These are phyloP conservation scores for Echria macrotheca DNA, from an alignment of 495 filamentous ascomycete species.

Conservation along the genomic window DNA sequence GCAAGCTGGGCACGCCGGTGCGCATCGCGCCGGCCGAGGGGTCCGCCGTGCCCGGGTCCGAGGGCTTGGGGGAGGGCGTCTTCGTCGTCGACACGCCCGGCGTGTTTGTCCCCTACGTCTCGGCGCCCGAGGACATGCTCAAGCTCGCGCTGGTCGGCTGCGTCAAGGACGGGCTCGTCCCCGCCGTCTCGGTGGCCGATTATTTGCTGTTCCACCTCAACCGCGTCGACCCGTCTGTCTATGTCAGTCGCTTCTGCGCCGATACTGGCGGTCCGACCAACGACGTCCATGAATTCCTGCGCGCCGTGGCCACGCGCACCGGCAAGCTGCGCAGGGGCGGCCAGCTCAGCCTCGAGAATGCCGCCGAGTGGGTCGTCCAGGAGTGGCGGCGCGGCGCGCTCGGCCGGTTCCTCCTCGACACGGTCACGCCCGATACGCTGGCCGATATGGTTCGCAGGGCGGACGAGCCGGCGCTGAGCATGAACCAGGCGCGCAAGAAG, in stretches of 20 bases:
- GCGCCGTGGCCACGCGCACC: slow-evolving; percentile 60
- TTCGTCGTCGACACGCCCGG: slow-evolving; percentile 58
- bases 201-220: slow-evolving; percentile 87
- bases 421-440: slow-evolving; percentile 56
- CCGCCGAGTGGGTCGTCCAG: slow-evolving; percentile 79
- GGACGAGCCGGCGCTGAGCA: slow-evolving; percentile 31
- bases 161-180: slow-evolving; percentile 82
- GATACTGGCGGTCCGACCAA: slow-evolving; percentile 71
- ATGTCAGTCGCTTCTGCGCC: slow-evolving; percentile 50
- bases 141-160: slow-evolving; percentile 85
- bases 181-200: slow-evolving; percentile 70
- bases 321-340: slow-evolving; percentile 76
- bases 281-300: slow-evolving; percentile 64
- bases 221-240: slow-evolving; percentile 46
- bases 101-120: slow-evolving; percentile 89
- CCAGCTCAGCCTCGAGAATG: slow-evolving; percentile 60
- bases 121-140: slow-evolving; percentile 79
- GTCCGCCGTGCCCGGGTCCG: slow-evolving; percentile 3
- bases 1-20: slow-evolving; percentile 76
- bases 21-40: slow-evolving; percentile 53
- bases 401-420: slow-evolving; percentile 76
- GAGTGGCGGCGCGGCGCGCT: slow-evolving; percentile 74
- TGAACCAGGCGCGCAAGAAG: slow-evolving; percentile 42
- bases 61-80: slow-evolving; percentile 39
- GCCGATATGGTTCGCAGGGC: slow-evolving; percentile 33